A percentile compares a stretch with the other conserved stretches of the same genome.
These are phyloP conservation scores for Didymella pomorum DNA, from an alignment of 2,329 filamentous ascomycete genomes.

Conservation along the genomic window DNA sequence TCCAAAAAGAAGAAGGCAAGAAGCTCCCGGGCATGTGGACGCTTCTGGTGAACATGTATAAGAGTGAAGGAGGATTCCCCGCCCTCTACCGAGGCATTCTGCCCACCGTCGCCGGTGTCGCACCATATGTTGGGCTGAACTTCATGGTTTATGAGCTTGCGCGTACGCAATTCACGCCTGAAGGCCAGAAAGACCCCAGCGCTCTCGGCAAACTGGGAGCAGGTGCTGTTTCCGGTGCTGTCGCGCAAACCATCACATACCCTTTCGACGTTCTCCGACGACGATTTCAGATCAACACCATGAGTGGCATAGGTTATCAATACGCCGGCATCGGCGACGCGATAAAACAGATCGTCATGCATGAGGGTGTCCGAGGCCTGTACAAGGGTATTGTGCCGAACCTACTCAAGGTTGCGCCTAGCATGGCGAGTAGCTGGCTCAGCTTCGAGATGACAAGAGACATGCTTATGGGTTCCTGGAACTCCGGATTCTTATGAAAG, in stretches of 20 bases:
- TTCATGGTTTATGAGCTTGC: conserved; percentile 98
- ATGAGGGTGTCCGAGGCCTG: conserved; percentile 84
- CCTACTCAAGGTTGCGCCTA: conserved; percentile 93
- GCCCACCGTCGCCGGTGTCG: conserved; percentile 92
- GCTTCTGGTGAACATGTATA: conserved; percentile 85
- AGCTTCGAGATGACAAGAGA: conserved; percentile 95
- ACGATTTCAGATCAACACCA: conserved; percentile 98
- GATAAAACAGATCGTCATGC: conserved; percentile 77
- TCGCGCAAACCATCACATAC: conserved; percentile 97
- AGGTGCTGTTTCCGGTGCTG: conserved; percentile 92
- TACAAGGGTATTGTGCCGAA: conserved; percentile 98
- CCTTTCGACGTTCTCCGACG: conserved; percentile 94
- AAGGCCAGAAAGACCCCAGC: conserved; percentile 84
- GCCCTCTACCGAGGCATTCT: conserved; percentile 95
- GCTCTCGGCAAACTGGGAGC: conserved; percentile 83
- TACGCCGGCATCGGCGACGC: conserved; percentile 90
- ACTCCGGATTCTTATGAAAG: conserved; percentile 42
- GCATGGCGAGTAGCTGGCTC: conserved; percentile 98
- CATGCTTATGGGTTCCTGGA: conserved; percentile 68
- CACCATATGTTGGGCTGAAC: conserved; percentile 95
- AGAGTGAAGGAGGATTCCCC: conserved; percentile 81
- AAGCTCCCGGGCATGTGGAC: conserved; percentile 92
- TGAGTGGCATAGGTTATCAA: conserved; percentile 97
- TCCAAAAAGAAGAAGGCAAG: conserved; percentile 58
- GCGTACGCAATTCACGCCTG: conserved; percentile 81